Evolutionary conservation across 2,329 filamentous ascomycete genomes (phyloP), one percentile per base, ranked within the genome.

Genomic region (Raffaelea albimanens): DNA sequence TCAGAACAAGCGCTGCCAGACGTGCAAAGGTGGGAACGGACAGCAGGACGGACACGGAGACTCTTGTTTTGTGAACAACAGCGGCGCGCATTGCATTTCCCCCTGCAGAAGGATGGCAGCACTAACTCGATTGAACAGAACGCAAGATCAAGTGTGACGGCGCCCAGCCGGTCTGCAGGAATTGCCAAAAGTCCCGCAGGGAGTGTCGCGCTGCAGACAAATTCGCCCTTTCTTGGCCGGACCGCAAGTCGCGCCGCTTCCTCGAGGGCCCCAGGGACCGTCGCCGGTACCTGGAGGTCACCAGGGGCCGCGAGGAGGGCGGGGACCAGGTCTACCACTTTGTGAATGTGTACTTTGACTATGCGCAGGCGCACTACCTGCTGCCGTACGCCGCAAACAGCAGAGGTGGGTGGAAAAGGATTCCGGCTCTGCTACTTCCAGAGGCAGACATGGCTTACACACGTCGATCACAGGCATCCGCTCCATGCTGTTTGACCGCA

Each of bases 101-200:
- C 42, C 13, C 22, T n/a, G n/a, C n/a, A n/a, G n/a, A n/a, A n/a
- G n/a, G n/a, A n/a, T n/a, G n/a, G n/a, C n/a, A n/a, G n/a, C n/a
- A n/a, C n/a, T n/a, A 31, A 20, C 21, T 29, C 25, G 22, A 16
- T n/a, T n/a, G n/a, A n/a, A n/a, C 21, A 53, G 52, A 47, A 22
- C 52, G 52, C 18, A 53, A 49, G 34, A 48, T 53, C 31, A 49
- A 49, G 25, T 53, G 49, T 36, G 52, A 53, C 22, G 45, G 47
- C 18, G 22, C 36, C 10, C 31, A 10, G 19, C 52, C 52, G 16
- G 21, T 33, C 5, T 53, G 52, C 38, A 13, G 11, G 1, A 51
- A 52, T 41, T 52, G 49, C 20, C 34, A 48, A 34, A 51, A 47
- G 31, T 43, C 52, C 2, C 29, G 25, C 20, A 45, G 45, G 10